Percentiles rank a stretch among this genome's conserved stretches.
phyloP scores from a whole-genome alignment of 805 yeast genomes.

The Millerozyma acaciae region DNA sequence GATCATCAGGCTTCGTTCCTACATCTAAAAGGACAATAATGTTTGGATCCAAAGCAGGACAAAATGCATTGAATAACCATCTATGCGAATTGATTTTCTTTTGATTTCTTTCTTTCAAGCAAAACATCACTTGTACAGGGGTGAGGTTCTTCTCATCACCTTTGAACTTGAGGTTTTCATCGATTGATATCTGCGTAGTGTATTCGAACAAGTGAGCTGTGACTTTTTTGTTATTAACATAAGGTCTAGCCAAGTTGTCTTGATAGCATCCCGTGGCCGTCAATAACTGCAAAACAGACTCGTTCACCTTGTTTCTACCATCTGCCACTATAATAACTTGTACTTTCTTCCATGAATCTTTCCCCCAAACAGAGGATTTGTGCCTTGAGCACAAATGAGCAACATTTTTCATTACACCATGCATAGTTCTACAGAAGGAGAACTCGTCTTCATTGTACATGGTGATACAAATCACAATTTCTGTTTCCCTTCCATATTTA shows the following conservation, averaged over 20 bases:
- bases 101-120: conserved; percentile 86
- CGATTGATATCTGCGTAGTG: conserved; percentile 91
- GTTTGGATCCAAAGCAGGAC: conserved; percentile 89
- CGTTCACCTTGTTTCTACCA: conserved; percentile 86
- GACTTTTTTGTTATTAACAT: conserved; percentile 86
- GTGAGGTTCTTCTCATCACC: conserved; percentile 88
- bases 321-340: conserved; percentile 90
- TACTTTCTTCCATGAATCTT: conserved; percentile 94
- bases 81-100: conserved; percentile 96
- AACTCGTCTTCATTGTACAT: conserved; percentile 96
- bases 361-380: conserved; percentile 89
- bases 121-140: conserved; percentile 91
- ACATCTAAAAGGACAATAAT: conserved; percentile 88
- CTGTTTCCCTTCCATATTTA: conserved; percentile 86
- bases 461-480: conserved; percentile 86
- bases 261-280: conserved; percentile 97
- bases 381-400: conserved; percentile 81
- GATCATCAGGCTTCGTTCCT: conserved; percentile 92
- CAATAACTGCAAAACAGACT: conserved; percentile 79
- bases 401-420: conserved; percentile 88
- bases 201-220: conserved; percentile 93
- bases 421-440: conserved; percentile 88
- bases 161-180: conserved; percentile 81
- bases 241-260: conserved; percentile 94
- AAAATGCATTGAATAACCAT: conserved; percentile 94